Evolutionary conservation across 345 rosid species (phyloP).

Genomic region (Boechera retrofracta): DNA sequence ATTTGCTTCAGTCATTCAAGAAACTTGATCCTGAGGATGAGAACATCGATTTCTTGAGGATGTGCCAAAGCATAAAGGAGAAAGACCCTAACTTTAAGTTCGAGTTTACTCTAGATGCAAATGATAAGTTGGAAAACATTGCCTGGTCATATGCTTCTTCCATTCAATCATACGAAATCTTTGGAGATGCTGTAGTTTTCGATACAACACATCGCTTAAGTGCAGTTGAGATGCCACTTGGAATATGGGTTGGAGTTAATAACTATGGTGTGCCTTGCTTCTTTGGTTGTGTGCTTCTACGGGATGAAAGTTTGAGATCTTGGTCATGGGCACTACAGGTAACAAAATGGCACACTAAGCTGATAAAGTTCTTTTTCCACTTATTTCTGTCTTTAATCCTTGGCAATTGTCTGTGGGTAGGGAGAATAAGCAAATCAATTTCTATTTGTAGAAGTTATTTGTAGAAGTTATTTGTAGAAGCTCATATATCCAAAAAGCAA

Average conservation of each 20-base stretch:
- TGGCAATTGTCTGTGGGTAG: not conserved
- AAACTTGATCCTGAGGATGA: conserved; percentile 89
- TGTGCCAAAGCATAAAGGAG: conserved; percentile 90
- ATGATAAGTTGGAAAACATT: conserved; percentile 74
- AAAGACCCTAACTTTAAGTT: conserved; percentile 91
- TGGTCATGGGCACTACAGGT: conserved; percentile 98
- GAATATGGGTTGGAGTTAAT: conserved; percentile 93
- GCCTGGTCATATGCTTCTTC: conserved; percentile 97
- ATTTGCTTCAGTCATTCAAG: conserved; percentile 89
- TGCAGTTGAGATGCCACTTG: conserved; percentile 97
- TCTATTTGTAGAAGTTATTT: not conserved
- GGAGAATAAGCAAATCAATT: not conserved
- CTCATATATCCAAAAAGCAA: not conserved
- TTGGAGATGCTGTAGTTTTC: conserved; percentile 94
- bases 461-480: not conserved
- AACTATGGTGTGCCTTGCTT: conserved; percentile 98
- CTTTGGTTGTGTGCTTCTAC: conserved; percentile 89
- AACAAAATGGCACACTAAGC: conserved; percentile 32
- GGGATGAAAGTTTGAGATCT: conserved; percentile 79
- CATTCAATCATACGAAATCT: conserved; percentile 77
- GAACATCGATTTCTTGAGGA: conserved; percentile 81
- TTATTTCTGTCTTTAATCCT: not conserved
- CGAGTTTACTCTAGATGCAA: conserved; percentile 71
- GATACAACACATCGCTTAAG: conserved; percentile 92
- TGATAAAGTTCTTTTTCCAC: not conserved